These are phyloP conservation scores for Cyclocybe aegerita DNA, from an alignment of 768 basidiomycete species.

Conservation along the genomic window DNA sequence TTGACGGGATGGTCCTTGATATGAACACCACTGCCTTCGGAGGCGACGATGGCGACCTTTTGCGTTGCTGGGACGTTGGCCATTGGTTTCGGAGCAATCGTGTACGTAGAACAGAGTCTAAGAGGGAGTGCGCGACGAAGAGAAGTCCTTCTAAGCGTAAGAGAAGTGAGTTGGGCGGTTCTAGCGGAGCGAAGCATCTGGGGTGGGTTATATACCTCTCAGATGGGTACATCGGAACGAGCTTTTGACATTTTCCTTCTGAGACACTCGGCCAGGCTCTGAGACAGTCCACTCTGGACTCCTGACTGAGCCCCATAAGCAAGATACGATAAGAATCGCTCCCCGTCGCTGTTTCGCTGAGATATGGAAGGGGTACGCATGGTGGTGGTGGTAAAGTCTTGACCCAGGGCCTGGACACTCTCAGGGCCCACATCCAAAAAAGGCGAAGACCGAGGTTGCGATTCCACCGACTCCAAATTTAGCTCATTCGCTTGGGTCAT, in stretches of 20 bases:
- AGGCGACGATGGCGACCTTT: slow-evolving; percentile 41
- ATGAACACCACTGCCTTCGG: slow-evolving; percentile 31
- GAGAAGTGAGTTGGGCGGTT: not conserved
- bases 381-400: too few species aligned
- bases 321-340: too few species aligned
- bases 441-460: too few species aligned
- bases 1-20: slow-evolving; percentile 57
- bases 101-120: not conserved
- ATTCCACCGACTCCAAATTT: too few species aligned
- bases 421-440: too few species aligned
- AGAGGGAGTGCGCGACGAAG: not conserved
- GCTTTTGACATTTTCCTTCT: not conserved
- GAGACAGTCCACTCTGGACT: not conserved
- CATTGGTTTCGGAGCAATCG: not conserved
- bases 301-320: not conserved
- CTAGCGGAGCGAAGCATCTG: not conserved
- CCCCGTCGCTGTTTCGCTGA: too few species aligned
- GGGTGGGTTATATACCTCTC: not conserved
- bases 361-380: too few species aligned
- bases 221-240: not conserved
- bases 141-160: not conserved
- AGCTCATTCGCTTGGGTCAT: too few species aligned
- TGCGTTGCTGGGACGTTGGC: slow-evolving; percentile 37
- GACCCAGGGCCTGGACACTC: too few species aligned
- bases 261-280: not conserved